Percentiles rank a stretch among this genome's conserved stretches.
phyloP scores from a whole-genome alignment of 768 basidiomycete species.

The Pulveroboletus sp. region DNA sequence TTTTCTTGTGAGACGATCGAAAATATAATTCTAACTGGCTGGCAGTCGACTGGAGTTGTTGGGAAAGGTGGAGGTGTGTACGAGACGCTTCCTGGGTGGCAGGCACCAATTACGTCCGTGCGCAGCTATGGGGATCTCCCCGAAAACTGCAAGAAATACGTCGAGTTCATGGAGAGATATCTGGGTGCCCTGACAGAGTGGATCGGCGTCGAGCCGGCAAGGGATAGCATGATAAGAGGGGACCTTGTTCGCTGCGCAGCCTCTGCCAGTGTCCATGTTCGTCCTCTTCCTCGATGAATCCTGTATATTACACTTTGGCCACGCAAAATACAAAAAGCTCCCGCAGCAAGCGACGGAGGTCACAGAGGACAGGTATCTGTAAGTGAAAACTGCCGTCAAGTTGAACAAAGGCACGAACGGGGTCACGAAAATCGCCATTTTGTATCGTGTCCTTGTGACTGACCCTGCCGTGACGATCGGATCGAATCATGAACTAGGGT shows the following conservation, averaged over 20 bases:
- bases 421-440: too few relatives aligned
- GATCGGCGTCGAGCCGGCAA: constrained; percentile 88
- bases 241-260: constrained; percentile 5
- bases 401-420: too few relatives aligned
- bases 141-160: constrained; percentile 78
- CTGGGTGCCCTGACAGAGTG: constrained; percentile 75
- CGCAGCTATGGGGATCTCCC: constrained; percentile 74
- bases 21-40: background rate
- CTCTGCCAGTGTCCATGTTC: too few relatives aligned
- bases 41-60: constrained; percentile 82
- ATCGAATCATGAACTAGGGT: too few relatives aligned
- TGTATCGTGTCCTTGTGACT: too few relatives aligned
- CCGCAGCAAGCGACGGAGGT: too few relatives aligned
- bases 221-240: constrained; percentile 68
- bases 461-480: too few relatives aligned
- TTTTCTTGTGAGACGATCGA: constrained; percentile 55
- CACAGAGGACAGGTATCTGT: too few relatives aligned
- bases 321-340: too few relatives aligned
- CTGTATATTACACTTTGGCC: too few relatives aligned
- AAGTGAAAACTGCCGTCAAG: too few relatives aligned
- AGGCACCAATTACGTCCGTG: constrained; percentile 62
- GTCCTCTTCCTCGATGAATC: too few relatives aligned
- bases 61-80: constrained; percentile 79
- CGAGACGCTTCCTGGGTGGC: constrained; percentile 89
- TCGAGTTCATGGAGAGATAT: constrained; percentile 80